Conservation (phyloP, 2,329 filamentous ascomycete species). For the Sphaerulina populicola region DNA sequence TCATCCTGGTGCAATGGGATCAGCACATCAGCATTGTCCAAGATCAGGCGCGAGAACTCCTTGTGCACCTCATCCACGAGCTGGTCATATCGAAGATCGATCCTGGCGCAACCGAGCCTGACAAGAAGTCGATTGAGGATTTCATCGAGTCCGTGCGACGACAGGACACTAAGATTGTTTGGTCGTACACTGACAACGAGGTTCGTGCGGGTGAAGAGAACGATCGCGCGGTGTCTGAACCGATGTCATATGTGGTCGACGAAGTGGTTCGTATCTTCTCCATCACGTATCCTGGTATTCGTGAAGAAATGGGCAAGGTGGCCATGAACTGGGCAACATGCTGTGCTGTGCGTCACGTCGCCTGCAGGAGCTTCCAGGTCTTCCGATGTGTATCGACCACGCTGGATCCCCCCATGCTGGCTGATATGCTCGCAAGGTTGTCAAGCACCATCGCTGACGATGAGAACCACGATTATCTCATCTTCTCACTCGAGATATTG, state of each 20-base stretch:
- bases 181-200: conserved; percentile 90
- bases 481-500: conserved; percentile 95
- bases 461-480: conserved; percentile 77
- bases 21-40: conserved; percentile 92
- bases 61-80: conserved; percentile 94
- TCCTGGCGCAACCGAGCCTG: conserved; percentile 58
- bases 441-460: conserved; percentile 97
- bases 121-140: conserved; percentile 71
- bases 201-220: conserved; percentile 57
- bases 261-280: conserved; percentile 81
- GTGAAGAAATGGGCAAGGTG: conserved; percentile 82
- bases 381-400: conserved; percentile 90
- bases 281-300: conserved; percentile 73
- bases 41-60: conserved; percentile 93
- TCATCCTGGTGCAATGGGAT: conserved; percentile 91
- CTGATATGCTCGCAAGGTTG: conserved; percentile 88
- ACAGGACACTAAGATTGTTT: conserved; percentile 76
- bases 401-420: conserved; percentile 85
- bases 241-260: conserved; percentile 77
- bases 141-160: conserved; percentile 79
- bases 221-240: conserved; percentile 66
- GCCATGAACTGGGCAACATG: conserved; percentile 94
- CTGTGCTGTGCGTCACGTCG: conserved; percentile 87
- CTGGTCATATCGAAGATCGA: conserved; percentile 73
- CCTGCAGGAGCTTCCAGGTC: conserved; percentile 94